Evolutionary conservation across 441 rosid species (phyloP), one percentile per base, ranked within the genome.

Genomic region (Macaranga tanarius): DNA sequence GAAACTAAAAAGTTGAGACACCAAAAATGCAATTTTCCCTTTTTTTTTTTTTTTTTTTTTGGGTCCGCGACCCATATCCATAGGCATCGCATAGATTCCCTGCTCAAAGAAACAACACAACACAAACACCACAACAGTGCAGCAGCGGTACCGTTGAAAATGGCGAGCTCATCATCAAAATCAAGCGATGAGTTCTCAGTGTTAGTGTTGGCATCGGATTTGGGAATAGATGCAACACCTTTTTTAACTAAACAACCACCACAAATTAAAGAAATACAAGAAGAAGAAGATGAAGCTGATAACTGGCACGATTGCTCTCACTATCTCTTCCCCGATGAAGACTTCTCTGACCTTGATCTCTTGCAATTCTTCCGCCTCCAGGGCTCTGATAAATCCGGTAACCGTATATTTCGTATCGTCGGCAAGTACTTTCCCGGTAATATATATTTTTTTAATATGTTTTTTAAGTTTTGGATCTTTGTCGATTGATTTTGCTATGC

Each of bases 261-360:
- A 55, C 84, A 38, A 1, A 45, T n/a, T 13, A 17, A 62, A 38
- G 62, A n/a, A 16, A 78, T 71, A 20, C 88, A 82, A 23, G 92
- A 84, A 23, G 92, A 84, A 20, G 77, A 73, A 22, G 67, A 70
- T n/a, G 72, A 52, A 17, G 34, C 62, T 42, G 81, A 65, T 51
- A 81, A 81, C 48, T 95, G 97, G 96, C 96, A 90, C 65, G 94
- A 90, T 73, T 90, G 97, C 81, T 77, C 89, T 31, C 92, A 87
- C 79, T 71, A 82, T 76, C 86, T 85, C 57, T 79, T 76, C 0
- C 73, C 83, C 12, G 90, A 89, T 61, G 93, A 92, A 57, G 95
- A 95, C 76, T 92, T 92, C 87, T 84, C 94, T 54, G 99, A 88
- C 84, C 93, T 95, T 44, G 96, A 92, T 44, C 77, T 82, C 69